Base-by-base conservation (phyloP, 2,329 filamentous ascomycete species). In the Macrophomina phaseolina region DNA sequence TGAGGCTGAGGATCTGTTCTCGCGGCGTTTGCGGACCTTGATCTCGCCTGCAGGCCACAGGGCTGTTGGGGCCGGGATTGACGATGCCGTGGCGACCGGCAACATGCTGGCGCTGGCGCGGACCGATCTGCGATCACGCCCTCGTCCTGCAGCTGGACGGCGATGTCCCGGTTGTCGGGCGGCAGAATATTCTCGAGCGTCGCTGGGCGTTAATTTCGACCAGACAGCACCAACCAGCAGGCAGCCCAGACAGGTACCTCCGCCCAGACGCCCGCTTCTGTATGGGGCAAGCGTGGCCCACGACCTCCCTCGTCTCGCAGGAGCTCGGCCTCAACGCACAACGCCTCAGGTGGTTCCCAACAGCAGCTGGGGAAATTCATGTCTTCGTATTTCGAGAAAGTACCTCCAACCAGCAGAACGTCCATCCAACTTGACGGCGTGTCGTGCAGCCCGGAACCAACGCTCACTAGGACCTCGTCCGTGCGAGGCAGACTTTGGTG, bases 11-110 rank as follows among this genome's bases (percentile, higher is more conserved):
- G 64, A 66, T 46, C 64, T 52, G 53, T 66, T 42, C 34, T 66
- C 64, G 34, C 64, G 45, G 53, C 64, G 53, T 60, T 66, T 66
- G 16, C 64, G 64, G 64, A 66, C 64, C 23, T 66, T 66, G 55
- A 66, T 60, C 64, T 66, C 53, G 53, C 46, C 38, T 58, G 64
- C 46, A 40, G 64, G 55, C 55, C 64, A 53, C 53, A 56, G 32
- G 53, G 53, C 55, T 60, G 64, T 36, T 32, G 64, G 64, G 23
- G 49, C 51, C 42, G 63, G 63, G 42, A 65, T 40, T 30, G 45
- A 48, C 52, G 63, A 36, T n/a, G 63, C 18, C 18, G 46, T 49
- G 51, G 63, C 63, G 18, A 30, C 23, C 30, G 63, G 63, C 63
- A 58, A n/a, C 63, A 65, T 65, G 36, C 53, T 65, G 42, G 63